Evolutionary conservation across 108 stramenopile species (phyloP), one percentile per base, ranked within the genome.

Genomic region (Parietichytrium sp.): DNA sequence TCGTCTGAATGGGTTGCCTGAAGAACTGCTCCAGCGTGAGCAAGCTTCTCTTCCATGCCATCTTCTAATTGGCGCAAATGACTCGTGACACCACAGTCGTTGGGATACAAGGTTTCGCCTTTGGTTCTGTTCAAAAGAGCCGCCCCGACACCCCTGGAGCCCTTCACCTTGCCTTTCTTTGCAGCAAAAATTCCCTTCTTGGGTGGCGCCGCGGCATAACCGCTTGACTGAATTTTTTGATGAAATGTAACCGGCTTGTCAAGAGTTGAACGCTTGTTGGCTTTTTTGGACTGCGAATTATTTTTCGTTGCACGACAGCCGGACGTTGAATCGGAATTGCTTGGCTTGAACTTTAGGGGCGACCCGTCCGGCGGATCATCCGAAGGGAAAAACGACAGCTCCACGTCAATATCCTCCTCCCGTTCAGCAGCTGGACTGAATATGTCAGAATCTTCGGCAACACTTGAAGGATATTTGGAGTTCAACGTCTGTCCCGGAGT

Each of bases 191-290:
- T 33, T 18, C 16, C 61, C 38, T 2, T 45, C 61, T 72, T 72
- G 61, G 3, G n/a, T n/a, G 61, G 61, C 12, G 61, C 38, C 16
- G 61, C 45, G 15, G 38, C 61, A 45, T 72, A 72, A 0, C 61
- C 61, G n/a, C 38, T 45, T 13, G 61, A 72, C 20, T 45, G 18
- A 0, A 72, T 72, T 12, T 16, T 7, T 25, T 72, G 36, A 42
- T 72, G 61, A 1, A 72, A 72, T 8, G 61, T 72, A n/a, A 72
- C 61, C 1, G 61, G 61, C 33, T 72, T 72, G 3, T 72, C 33
- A n/a, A 72, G 61, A 16, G 42, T n/a, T 25, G 36, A n/a, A 15
- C 16, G 54, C 15, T 13, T 55, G 54, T 20, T 27, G 25, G 18
- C 16, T 27, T 20, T 15, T 27, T 20, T 16, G 54, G 26, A 54